Evolutionary conservation across 1,284 basidiomycete species (phyloP), one percentile per base, ranked within the genome.

Genomic region (Chiua sp.): DNA sequence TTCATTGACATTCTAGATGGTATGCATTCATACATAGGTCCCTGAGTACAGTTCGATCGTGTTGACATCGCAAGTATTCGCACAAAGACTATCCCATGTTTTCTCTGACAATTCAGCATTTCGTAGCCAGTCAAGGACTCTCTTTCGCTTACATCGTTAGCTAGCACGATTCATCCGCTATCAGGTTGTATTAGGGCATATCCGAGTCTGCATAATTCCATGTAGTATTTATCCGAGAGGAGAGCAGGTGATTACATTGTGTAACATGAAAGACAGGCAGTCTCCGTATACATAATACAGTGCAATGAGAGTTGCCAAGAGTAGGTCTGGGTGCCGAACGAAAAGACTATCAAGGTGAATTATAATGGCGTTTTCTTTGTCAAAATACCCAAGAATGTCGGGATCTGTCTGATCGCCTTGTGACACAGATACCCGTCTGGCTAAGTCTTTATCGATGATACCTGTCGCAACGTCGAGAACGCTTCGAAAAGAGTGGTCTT

Each of bases 181-280:
- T 15, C 78, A 76, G 47, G 82, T 79, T 37, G 72, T 74, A 26
- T 26, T 26, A 39, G 98, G 77, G 64, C 92, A 94, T 0, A 80
- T 26, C 26, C 26, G 26, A 26, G 26, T 78, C 71, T 98, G 94
- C 78, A 96, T 87, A 22, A 97, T 87, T 63, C 93, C 89, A 68
- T 98, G 96, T 4, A 97, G 81, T 71, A 98, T 87, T 90, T 96
- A 26, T 96, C 96, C 86, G 94, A 97, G 0, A 96, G 80, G 23
- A 97, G 78, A 1, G 87, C 80, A 2, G 88, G 88, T 0, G 87
- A 85, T n/a, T 46, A 75, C 78, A 66, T 84, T 87, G 62, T 80
- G 88, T 53, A 87, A 80, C 63, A 84, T 76, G 18, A 77, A 75
- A 13, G 90, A 85, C 2, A 98, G 78, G 20, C 97, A 79, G 92